Base-by-base conservation (phyloP, 2,329 filamentous ascomycete species). In the Sporothrix pseudoabietina region DNA sequence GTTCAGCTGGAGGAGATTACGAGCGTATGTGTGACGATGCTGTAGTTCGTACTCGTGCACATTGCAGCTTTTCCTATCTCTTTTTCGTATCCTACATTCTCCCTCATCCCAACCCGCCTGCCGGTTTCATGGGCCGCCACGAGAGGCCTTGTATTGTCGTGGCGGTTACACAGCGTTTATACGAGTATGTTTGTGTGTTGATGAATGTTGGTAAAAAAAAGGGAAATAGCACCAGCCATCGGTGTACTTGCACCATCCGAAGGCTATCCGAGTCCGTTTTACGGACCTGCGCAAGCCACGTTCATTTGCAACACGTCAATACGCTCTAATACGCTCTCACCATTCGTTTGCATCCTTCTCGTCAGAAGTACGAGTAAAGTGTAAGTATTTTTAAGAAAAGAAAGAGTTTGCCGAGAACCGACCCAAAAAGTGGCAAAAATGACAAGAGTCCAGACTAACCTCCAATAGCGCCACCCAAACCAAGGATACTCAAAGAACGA, bases 1-100 rank as follows among this genome's bases (percentile, higher is more conserved):
- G 61, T 66, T 68, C 65, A 68, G 44, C 44, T 68, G 26, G 65
- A 35, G 44, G 16, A 52, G 16, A 52, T 32, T 68, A 68, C 65
- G 65, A 68, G 65, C 22, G 8, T 68, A 26, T 66, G 61, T 66
- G 61, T 47, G 32, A 47, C 61, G n/a, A 49, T 47, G 39, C 9
- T 39, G 39, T 16, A 26, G 26, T 26, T 26, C 26, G 26, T 26
- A 8, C 26, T 9, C 35, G 55, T 30, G 12, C 30, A 32, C 59
- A 41, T 1, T 26, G 3, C 32, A 22, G 19, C n/a, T 3, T 41
- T 63, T 35, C 7, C 26, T 68, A 26, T 26, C 14, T 65, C n/a
- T 22, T 26, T 55, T 16, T 47, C 12, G 22, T n/a, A 26, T 22
- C 52, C 0, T 65, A 4, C n/a, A 14, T 26, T 10, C 32, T 4